Conservation (phyloP, 495 filamentous ascomycete genomes). For the Talaromyces borbonicus region DNA sequence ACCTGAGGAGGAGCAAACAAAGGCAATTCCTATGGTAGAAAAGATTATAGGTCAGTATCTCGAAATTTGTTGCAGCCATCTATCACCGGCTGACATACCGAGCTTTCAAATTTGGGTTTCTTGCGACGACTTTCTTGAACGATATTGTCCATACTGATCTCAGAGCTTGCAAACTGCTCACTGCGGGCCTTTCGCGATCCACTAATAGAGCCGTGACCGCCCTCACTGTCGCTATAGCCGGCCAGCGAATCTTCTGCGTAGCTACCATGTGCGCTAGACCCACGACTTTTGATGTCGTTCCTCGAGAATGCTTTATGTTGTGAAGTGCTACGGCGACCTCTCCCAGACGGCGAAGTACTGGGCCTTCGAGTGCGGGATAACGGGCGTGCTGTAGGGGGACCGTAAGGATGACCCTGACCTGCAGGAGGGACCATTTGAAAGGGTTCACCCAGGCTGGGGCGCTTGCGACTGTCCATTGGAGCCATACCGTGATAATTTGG, state of each 20-base stretch:
- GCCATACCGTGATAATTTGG: conserved; percentile 33
- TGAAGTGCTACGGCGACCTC: conserved; percentile 71
- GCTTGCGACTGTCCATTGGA: conserved; percentile 34
- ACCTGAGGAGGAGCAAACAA: conserved; percentile 91
- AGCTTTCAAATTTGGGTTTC: conserved; percentile 94
- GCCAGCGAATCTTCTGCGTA: conserved; percentile 54
- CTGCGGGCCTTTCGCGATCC: conserved; percentile 61
- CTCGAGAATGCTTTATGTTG: conserved; percentile 62
- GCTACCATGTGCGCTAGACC: conserved; percentile 55
- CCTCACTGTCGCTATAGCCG: conserved; percentile 74
- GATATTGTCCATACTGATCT: conserved; percentile 96
- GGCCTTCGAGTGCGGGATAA: conserved; percentile 60
- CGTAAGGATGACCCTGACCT: conserved; percentile 40
- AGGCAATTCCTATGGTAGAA: conserved; percentile 68
- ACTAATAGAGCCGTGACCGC: conserved; percentile 57
- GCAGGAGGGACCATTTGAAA: conserved; percentile 47
- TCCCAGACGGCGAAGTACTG: conserved; percentile 73
- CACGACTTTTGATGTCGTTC: conserved; percentile 55
- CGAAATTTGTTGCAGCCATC: conserved; percentile 9
- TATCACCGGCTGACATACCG: conserved; percentile 51
- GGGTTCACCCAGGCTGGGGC: conserved; percentile 44
- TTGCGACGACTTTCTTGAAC: conserved; percentile 93
- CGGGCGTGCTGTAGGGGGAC: conserved; percentile 53
- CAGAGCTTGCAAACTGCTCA: conserved; percentile 82
- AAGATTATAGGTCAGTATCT: conserved; percentile 10